Conservation (phyloP, 2,329 filamentous ascomycete genomes). For the Beauveria sp. region DNA sequence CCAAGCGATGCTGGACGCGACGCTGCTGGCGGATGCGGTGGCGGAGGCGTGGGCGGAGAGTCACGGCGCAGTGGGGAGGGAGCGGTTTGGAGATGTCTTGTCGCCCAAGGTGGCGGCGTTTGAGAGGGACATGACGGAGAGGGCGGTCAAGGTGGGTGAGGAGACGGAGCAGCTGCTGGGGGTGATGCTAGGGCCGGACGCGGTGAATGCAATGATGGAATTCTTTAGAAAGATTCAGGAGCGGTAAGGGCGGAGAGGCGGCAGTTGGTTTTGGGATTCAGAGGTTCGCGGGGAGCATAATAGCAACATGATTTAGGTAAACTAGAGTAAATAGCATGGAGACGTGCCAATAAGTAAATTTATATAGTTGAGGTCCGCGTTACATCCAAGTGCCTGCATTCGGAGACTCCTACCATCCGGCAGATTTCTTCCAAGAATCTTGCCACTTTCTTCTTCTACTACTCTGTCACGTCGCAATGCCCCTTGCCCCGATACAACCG, state of each 20-base stretch:
- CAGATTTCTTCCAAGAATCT: too few relatives aligned
- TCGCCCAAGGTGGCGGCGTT: constrained; percentile 16
- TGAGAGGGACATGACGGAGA: constrained; percentile 16
- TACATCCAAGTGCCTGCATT: too few relatives aligned
- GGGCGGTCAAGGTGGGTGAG: not conserved
- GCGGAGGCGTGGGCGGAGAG: not conserved
- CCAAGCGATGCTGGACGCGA: constrained; percentile 41
- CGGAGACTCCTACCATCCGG: too few relatives aligned
- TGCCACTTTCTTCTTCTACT: too few relatives aligned
- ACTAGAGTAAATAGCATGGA: too few relatives aligned
- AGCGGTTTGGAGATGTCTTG: constrained; percentile 14
- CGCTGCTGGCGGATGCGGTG: constrained; percentile 33
- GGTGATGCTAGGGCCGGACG: constrained; percentile 2
- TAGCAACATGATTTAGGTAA: too few relatives aligned
- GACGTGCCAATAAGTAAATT: too few relatives aligned
- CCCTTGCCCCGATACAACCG: too few relatives aligned
- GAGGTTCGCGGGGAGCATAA: too few relatives aligned
- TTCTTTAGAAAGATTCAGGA: not conserved
- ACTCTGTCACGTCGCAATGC: too few relatives aligned
- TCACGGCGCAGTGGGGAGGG: not conserved
- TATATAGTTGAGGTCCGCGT: too few relatives aligned
- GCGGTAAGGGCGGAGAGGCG: not conserved
- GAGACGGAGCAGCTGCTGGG: constrained; percentile 1
- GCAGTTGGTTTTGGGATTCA: too few relatives aligned
- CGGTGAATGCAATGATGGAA: not conserved